Conservation (phyloP, 2,329 filamentous ascomycete genomes). For the Fusarium goolgardi region DNA sequence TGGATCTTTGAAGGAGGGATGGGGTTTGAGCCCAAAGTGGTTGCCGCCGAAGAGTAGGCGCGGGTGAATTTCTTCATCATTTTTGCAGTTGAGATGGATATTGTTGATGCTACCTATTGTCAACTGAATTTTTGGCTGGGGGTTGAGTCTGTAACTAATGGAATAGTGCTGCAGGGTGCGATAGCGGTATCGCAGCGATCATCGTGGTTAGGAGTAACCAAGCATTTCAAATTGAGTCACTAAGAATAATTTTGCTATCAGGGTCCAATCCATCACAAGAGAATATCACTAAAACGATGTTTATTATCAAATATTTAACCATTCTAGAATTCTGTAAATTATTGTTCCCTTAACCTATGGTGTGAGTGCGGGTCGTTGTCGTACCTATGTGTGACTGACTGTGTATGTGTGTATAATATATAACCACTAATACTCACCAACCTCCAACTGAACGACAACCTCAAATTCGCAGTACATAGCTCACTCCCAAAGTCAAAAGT, state of each 20-base stretch:
- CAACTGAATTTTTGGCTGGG: constrained; percentile 30
- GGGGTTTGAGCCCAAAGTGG: constrained; percentile 44
- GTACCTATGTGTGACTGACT: not conserved
- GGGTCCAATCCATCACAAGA: not conserved
- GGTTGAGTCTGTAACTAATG: constrained; percentile 12
- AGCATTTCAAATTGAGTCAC: constrained; percentile 18
- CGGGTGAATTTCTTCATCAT: constrained; percentile 52
- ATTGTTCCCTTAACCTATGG: not conserved
- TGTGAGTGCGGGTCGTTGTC: too few relatives aligned
- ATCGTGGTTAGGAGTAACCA: constrained; percentile 28
- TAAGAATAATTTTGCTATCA: not conserved
- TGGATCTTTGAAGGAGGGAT: constrained; percentile 87
- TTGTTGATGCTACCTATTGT: constrained; percentile 20
- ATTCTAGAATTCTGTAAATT: not conserved
- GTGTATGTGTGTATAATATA: not conserved
- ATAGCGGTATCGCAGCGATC: constrained; percentile 43
- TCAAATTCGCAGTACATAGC: not conserved
- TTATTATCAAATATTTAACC: not conserved
- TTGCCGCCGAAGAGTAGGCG: constrained; percentile 50
- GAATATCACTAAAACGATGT: too few relatives aligned
- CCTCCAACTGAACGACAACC: not conserved
- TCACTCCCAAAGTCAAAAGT: not conserved
- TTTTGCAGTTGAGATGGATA: constrained; percentile 22
- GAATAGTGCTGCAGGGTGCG: constrained; percentile 8
- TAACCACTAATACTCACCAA: not conserved